Base-by-base conservation (phyloP, 495 filamentous ascomycete species). In the Penicillium steckii region DNA sequence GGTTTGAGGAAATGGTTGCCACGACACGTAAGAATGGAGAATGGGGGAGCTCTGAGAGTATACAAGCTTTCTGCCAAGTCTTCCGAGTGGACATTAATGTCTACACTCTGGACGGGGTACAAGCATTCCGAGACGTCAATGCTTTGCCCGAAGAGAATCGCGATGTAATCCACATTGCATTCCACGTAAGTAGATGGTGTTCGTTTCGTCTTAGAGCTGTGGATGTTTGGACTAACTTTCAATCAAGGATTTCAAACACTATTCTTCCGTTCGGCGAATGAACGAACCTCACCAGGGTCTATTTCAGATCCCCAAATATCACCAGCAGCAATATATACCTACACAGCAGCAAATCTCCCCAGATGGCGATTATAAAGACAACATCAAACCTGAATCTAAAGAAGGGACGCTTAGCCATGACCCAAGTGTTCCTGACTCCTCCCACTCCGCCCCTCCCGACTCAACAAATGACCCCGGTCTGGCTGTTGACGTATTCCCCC, bases 1-100 rank as follows among this genome's bases (percentile, higher is more conserved):
- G 75, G 2, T 91, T 86, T 60, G 74, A 87, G 51, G 70, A 69
- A 10, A 82, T 86, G 65, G 70, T 91, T 19, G 66, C 75, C 40
- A 66, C 71, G 37, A 88, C 89, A 69, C 76, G 82, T 4, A 75
- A 79, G 50, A 74, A 78, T 12, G 84, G 84, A 23, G 81, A 81
- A 22, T 91, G 82, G 67, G 88, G 85, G 3, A 86, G 88, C 59
- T 87, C 88, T 17, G 76, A 89, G 68, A 85, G 89, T 63, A 81
- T 91, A 19, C 71, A 76, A 19, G 88, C 88, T 4, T 91, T 89
- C 61, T 78, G 80, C 30, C 72, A 79, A 37, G 80, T 77, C 8
- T 89, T 76, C 65, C 71, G 79, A 15, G 78, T 78, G 17, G 77
- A 88, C 56, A 80, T 91, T 18, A 80, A 80, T 50, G 82, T 91